Evolutionary conservation across 257 asterid species (phyloP).

Genomic region (Primulina tabacum): DNA sequence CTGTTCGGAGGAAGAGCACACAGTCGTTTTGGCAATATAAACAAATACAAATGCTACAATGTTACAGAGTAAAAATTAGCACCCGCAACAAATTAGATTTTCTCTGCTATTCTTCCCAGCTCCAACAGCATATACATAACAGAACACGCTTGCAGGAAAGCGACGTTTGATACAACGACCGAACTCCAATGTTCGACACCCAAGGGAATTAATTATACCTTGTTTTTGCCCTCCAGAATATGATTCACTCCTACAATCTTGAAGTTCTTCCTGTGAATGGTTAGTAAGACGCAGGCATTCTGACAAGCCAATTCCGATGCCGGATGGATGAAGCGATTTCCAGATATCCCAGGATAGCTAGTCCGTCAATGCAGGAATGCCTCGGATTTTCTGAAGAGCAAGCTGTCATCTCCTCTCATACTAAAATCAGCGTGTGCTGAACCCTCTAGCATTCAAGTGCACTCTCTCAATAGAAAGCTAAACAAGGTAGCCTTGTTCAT

Average conservation of each 20-base stretch:
- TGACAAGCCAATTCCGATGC: background rate
- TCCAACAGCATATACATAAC: background rate
- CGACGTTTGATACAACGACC: background rate
- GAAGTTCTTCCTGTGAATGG: background rate
- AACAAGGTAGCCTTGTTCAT: conserved; percentile 1
- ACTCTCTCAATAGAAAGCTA: background rate
- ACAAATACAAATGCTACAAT: background rate
- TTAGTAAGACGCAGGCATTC: background rate
- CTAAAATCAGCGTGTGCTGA: background rate
- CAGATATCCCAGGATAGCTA: background rate
- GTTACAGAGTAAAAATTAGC: background rate
- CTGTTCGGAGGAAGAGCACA: no score
- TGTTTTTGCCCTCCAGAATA: background rate
- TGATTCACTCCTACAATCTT: background rate
- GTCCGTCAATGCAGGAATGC: background rate
- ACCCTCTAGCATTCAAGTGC: conserved; percentile 1
- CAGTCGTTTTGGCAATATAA: background rate
- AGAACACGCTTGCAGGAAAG: background rate
- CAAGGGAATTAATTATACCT: background rate
- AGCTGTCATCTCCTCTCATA: conserved; percentile 11
- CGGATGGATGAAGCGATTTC: background rate
- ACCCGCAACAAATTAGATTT: background rate
- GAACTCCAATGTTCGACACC: background rate
- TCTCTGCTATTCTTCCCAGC: background rate
- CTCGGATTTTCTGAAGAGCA: conserved; percentile 6